phyloP scores from a whole-genome alignment of 148 eudicot genomes.

The Cornus kousa region DNA sequence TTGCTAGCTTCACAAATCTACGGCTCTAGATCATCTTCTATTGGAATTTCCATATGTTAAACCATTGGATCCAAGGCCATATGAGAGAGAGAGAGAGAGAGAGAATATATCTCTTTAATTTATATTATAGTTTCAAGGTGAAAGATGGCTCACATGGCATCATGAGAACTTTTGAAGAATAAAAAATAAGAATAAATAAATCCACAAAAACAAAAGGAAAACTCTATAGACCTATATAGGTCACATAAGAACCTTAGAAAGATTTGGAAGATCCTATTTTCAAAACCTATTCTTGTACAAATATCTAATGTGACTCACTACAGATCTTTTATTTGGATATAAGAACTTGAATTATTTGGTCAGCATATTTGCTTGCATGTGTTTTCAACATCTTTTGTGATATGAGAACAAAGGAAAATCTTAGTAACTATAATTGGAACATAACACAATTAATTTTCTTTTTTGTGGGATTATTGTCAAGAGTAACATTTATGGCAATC shows the following conservation, averaged over 20 bases:
- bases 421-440: no score
- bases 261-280: constrained; percentile 18
- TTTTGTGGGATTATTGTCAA: not conserved
- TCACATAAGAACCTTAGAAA: constrained; percentile 17
- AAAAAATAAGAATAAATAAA: not conserved
- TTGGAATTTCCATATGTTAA: not conserved
- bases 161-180: constrained; percentile 9
- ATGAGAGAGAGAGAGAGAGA: not conserved
- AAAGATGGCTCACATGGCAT: constrained; percentile 14
- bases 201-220: not conserved
- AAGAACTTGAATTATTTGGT: not conserved
- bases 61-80: not conserved
- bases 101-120: not conserved
- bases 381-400: constrained; percentile 18
- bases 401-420: not conserved
- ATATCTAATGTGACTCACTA: constrained; percentile 7
- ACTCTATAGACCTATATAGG: constrained; percentile 20
- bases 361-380: constrained; percentile 15
- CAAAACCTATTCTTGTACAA: not conserved
- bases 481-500: not conserved
- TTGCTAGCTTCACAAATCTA: not conserved
- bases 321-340: not conserved
- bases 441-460: not conserved
- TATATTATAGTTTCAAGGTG: not conserved
- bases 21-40: not conserved